Evolutionary conservation across 805 yeast species (phyloP), one percentile per base, ranked within the genome.

Genomic region (Cyberlindnera japonica): DNA sequence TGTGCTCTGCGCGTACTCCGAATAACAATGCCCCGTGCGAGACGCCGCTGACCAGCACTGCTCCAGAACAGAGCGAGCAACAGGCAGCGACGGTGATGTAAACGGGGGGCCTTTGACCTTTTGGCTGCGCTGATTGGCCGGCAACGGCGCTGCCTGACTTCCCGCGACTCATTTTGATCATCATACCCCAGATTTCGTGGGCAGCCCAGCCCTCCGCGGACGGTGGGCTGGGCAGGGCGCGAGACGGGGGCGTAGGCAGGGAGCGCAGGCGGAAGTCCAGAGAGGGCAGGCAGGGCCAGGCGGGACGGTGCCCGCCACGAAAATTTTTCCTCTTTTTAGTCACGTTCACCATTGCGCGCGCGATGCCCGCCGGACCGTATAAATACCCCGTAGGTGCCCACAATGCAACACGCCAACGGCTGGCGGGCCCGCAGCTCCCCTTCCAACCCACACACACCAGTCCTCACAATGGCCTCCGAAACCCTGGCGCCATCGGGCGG

Each of bases 401-500:
- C 33, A 18, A 4, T 6, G 22, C 8, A 22, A 16, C 22, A 6
- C 20, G 14, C 22, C 21, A 29, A 17, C 4, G 11, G 14, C 7
- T 13, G n/a, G 28, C n/a, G 9, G 30, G 11, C 8, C 6, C 21
- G 12, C 4, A 13, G 22, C 20, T 17, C 12, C 17, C 5, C 33
- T 11, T 5, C 19, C 33, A 15, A 17, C 33, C 33, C 9, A 13
- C 31, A 8, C 8, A 11, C 5, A 10, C 22, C 25, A 25, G 8
- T 11, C 24, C 18, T 13, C 34, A 41, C 36, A 23, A 36, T 33
- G 43, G 29, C 43, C 16, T 18, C 45, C n/a, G 40, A 31, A 19
- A 24, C 38, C 22, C 24, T 35, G 46, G 38, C 29, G 33, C 54
- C 57, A 17, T 53, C 46, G 26, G 48, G 41, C 38, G 58, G 57